Conservation (phyloP, 2,329 filamentous ascomycete genomes). For the Arthrobotrys conoides region DNA sequence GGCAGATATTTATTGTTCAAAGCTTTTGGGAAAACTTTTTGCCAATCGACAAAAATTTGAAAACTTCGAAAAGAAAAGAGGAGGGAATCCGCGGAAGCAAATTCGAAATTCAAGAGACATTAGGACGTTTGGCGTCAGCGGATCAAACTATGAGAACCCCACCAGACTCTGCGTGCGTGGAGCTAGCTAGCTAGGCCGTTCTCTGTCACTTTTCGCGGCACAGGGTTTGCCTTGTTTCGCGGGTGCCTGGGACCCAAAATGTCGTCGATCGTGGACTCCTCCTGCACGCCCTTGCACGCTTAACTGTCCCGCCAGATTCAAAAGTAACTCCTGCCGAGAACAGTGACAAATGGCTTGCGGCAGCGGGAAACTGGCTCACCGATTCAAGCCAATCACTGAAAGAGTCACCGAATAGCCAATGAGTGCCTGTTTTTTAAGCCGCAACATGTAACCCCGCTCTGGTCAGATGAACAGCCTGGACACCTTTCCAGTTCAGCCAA, state of each 20-base stretch:
- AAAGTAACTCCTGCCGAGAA: conserved; percentile 30
- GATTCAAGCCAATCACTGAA: background rate
- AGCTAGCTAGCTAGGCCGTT: background rate
- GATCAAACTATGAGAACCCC: background rate
- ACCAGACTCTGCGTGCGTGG: conserved; percentile 34
- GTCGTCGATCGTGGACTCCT: conserved; percentile 23
- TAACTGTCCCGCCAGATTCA: conserved; percentile 8
- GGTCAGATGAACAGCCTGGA: conserved; percentile 43
- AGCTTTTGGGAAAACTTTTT: background rate
- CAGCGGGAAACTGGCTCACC: background rate
- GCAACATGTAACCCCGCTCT: conserved; percentile 4
- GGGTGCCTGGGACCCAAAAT: conserved; percentile 48
- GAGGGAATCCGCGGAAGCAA: too few relatives aligned
- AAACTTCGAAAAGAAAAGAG: background rate
- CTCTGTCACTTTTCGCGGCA: conserved; percentile 30
- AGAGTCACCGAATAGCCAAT: conserved; percentile 15
- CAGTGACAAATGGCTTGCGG: conserved; percentile 47
- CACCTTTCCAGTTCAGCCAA: background rate
- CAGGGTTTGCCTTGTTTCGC: conserved; percentile 51
- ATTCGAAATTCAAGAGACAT: too few relatives aligned
- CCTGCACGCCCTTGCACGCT: conserved; percentile 41
- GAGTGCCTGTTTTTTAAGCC: conserved; percentile 21
- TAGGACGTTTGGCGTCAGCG: too few relatives aligned
- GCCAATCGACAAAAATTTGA: background rate
- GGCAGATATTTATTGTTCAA: background rate